phyloP scores from a whole-genome alignment of 345 rosid species.

The Psidium friedrichsthalianum region DNA sequence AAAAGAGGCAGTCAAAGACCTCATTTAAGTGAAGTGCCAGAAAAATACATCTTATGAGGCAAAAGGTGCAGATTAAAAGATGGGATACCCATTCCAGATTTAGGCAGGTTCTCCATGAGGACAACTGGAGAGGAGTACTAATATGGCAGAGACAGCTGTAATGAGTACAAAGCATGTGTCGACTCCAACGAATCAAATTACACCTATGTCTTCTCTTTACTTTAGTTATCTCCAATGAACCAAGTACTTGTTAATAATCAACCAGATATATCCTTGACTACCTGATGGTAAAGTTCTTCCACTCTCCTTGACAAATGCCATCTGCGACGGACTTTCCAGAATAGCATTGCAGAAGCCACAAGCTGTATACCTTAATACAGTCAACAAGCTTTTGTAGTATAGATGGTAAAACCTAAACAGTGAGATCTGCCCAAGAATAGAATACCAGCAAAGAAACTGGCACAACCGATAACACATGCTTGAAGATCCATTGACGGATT shows the following conservation, averaged over 20 bases:
- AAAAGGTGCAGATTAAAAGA: background rate
- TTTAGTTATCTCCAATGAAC: background rate
- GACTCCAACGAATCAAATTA: background rate
- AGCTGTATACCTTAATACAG: slow-evolving; percentile 58
- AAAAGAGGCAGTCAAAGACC: background rate
- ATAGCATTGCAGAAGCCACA: slow-evolving; percentile 26
- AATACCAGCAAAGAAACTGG: slow-evolving; percentile 50
- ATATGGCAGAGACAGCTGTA: background rate
- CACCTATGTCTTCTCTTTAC: background rate
- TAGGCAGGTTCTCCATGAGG: background rate
- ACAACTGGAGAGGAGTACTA: background rate
- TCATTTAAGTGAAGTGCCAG: background rate
- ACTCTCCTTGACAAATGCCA: slow-evolving; percentile 37
- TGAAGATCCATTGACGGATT: slow-evolving; percentile 44
- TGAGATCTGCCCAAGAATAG: slow-evolving; percentile 9
- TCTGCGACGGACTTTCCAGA: slow-evolving; percentile 31
- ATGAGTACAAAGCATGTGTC: background rate
- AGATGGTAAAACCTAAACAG: slow-evolving; percentile 24
- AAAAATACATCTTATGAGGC: background rate
- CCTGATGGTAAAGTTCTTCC: slow-evolving; percentile 70
- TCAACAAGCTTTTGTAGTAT: slow-evolving; percentile 42
- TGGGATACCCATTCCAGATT: background rate
- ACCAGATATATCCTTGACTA: slow-evolving; percentile 3
- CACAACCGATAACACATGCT: slow-evolving; percentile 25
- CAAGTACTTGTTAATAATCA: background rate